These are phyloP conservation scores for Teratosphaeria nubilosa DNA, from an alignment of 2,329 filamentous ascomycete species.

Conservation along the genomic window DNA sequence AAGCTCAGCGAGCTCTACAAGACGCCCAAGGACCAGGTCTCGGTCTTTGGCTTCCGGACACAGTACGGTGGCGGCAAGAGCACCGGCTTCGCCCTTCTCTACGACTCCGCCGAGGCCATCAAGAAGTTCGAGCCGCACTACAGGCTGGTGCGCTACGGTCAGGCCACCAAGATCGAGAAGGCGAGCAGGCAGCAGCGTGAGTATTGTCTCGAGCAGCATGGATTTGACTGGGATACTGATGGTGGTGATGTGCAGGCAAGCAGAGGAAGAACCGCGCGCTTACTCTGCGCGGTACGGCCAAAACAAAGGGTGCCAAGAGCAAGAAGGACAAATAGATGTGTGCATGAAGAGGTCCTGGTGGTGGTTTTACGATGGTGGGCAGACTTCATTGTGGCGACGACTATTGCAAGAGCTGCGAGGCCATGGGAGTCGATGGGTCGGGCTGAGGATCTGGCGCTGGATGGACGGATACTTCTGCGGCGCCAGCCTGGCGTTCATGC, in stretches of 20 bases:
- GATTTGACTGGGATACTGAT: neutral
- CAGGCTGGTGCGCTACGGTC: conserved; percentile 87
- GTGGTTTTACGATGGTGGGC: conserved; percentile 4
- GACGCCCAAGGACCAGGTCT: conserved; percentile 93
- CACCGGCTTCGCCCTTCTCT: conserved; percentile 96
- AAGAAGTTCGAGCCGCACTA: conserved; percentile 99
- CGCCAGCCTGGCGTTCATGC: conserved; percentile 16
- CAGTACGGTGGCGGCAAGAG: conserved; percentile 99
- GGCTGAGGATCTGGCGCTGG: conserved; percentile 13
- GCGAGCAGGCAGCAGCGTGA: conserved; percentile 97
- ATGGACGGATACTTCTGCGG: conserved; percentile 1
- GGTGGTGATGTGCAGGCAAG: conserved; percentile 61
- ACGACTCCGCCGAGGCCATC: conserved; percentile 95
- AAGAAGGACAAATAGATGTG: conserved; percentile 51
- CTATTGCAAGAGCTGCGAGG: neutral
- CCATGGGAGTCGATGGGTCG: conserved; percentile 4
- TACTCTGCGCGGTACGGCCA: conserved; percentile 94
- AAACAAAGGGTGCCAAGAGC: conserved; percentile 94
- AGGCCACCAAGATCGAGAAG: conserved; percentile 92
- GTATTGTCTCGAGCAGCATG: conserved; percentile 34
- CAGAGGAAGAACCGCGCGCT: conserved; percentile 99
- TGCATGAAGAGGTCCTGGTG: conserved; percentile 2
- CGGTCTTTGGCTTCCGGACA: conserved; percentile 95
- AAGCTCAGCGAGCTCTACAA: conserved; percentile 97
- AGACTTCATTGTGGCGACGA: conserved; percentile 1